Conservation (phyloP, 331 rosid species). For the Spiraea crenata region DNA sequence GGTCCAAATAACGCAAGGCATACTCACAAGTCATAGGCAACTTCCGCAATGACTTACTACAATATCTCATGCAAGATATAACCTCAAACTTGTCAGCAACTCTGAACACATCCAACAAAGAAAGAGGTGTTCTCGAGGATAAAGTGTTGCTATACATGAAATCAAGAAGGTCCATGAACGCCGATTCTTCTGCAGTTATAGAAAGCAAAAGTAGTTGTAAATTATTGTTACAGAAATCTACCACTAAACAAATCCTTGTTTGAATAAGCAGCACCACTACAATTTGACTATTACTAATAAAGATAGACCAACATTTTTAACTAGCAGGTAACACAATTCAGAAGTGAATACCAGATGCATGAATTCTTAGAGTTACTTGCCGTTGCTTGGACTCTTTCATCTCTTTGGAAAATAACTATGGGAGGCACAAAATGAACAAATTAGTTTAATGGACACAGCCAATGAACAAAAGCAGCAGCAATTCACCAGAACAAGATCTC, state of each 20-base stretch:
- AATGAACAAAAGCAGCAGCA: neutral
- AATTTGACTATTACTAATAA: neutral
- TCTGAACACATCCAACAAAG: slow-evolving; percentile 47
- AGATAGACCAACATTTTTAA: neutral
- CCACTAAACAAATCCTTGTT: no score
- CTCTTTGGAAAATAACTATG: slow-evolving; percentile 45
- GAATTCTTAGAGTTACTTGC: slow-evolving; percentile 43
- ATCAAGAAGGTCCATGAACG: slow-evolving; percentile 51
- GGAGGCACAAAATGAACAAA: slow-evolving; percentile 20
- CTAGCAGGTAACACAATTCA: neutral
- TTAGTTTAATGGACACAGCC: slow-evolving; percentile 7
- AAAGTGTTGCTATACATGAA: slow-evolving; percentile 49
- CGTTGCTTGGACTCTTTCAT: slow-evolving; percentile 40
- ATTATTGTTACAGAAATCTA: slow-evolving; percentile 1
- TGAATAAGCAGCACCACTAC: neutral
- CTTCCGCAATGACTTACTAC: slow-evolving; percentile 34
- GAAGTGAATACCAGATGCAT: slow-evolving; percentile 41
- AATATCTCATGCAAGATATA: slow-evolving; percentile 49
- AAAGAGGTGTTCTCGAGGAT: slow-evolving; percentile 26
- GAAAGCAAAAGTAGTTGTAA: neutral
- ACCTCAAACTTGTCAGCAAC: slow-evolving; percentile 61
- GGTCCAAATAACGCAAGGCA: slow-evolving; percentile 54
- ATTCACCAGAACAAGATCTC: slow-evolving; percentile 1
- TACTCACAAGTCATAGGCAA: slow-evolving; percentile 46
- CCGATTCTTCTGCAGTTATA: slow-evolving; percentile 50